A percentile compares a stretch with the other conserved stretches of the same genome.
These are phyloP conservation scores for Podila verticillata DNA, from an alignment of 192 early-diverging fungal species.

Conservation along the genomic window DNA sequence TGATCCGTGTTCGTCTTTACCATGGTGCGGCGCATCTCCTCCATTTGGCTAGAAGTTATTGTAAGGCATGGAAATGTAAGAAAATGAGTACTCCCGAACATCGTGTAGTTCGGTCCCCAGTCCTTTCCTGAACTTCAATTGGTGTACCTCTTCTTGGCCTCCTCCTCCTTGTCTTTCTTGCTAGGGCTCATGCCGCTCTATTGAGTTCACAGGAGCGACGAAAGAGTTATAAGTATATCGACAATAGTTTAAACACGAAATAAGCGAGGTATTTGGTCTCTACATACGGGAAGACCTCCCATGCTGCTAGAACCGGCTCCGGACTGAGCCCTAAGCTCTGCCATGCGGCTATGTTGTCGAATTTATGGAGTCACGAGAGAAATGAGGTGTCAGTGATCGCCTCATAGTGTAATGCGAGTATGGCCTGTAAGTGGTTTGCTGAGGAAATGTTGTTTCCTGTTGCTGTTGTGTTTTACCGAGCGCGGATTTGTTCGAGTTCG, in stretches of 20 bases:
- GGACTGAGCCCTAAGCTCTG: slow-evolving; percentile 49
- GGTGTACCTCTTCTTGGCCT: slow-evolving; percentile 71
- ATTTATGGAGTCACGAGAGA: too few relatives aligned
- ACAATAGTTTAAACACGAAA: background rate
- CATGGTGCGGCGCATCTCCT: slow-evolving; percentile 86
- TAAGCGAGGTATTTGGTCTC: background rate
- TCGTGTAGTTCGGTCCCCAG: background rate
- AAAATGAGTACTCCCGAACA: background rate
- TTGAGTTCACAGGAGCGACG: slow-evolving; percentile 1
- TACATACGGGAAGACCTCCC: slow-evolving; percentile 34
- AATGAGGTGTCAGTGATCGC: background rate
- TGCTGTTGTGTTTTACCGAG: slow-evolving; percentile 53
- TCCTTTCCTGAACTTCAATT: background rate
- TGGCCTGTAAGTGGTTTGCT: slow-evolving; percentile 54
- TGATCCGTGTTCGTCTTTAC: slow-evolving; percentile 41
- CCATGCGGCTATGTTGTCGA: slow-evolving; percentile 45
- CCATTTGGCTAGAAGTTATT: slow-evolving; percentile 71
- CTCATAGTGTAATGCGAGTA: background rate
- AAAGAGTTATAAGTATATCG: background rate
- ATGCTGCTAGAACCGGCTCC: slow-evolving; percentile 37
- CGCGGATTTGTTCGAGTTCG: slow-evolving; percentile 81
- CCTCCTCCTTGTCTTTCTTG: slow-evolving; percentile 69
- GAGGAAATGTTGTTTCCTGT: background rate
- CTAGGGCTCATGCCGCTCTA: slow-evolving; percentile 50
- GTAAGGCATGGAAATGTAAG: slow-evolving; percentile 5